Evolutionary conservation across 805 yeast species (phyloP), one percentile per base, ranked within the genome.

Genomic region (Priceomyces haplophilus): DNA sequence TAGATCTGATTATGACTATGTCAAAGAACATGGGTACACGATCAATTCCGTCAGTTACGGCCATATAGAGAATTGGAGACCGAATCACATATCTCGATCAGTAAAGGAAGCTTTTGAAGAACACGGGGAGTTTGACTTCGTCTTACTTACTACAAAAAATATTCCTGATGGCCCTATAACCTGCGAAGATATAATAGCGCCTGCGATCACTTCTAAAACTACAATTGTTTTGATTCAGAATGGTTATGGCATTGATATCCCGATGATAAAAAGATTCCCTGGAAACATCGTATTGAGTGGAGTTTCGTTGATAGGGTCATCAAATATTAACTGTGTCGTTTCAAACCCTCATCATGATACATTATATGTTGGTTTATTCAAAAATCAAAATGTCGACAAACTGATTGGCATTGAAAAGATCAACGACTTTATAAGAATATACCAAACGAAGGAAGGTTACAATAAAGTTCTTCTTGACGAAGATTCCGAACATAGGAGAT

Each of bases 101-200:
- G 58, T 67, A 4, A 49, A 46, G 0, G 67, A 64, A 5, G 72
- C 73, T 8, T 41, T 21, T 11, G 44, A 40, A 7, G 40, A 42
- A 3, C 44, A 39, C 27, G 66, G 65, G 3, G 54, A 58, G 1
- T 69, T 60, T 46, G 74, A 69, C 44, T 69, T 56, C 44, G 58
- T 69, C 16, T 55, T 69, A 12, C 52, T 69, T n/a, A 54, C 67
- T 33, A 69, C 73, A 15, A 69, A 69, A 45, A 66, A 63, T 49
- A 51, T 63, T 37, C 72, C 64, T 34, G 72, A 61, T 50, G 60
- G 70, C 0, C 48, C 55, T 8, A 52, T 55, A 17, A 62, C 75
- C 3, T 65, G 73, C 50, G 76, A 72, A 48, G 67, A 65, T 10
- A 66, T 74, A 29, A 62, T 75, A 29, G 59, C 50, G 37, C 66